Base-by-base conservation (phyloP, 768 basidiomycete genomes). In the Serendipita indica region DNA sequence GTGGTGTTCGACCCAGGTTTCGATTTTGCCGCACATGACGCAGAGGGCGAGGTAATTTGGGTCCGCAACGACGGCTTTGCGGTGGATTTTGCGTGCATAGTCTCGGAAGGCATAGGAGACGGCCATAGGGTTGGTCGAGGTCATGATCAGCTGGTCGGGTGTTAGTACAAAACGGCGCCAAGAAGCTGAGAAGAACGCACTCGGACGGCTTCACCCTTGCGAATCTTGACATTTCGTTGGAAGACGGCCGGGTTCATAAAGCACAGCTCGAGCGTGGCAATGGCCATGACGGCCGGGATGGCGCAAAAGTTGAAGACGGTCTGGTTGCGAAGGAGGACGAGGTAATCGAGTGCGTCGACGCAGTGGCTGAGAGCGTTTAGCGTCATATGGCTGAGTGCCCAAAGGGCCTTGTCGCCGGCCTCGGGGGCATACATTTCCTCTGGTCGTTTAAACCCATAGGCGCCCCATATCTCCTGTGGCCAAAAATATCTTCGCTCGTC, bases 281-380 rank as follows among this genome's bases (percentile, higher is more conserved):
- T 84, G 0, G 94, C 92, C 93, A 98, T 97, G 12, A 84, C 79
- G 16, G 84, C 87, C 3, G 94, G 94, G 60, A 98, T 87, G 0
- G 94, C 90, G 64, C 89, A 91, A 71, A 98, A 97, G 67, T 88
- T 88, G 77, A 98, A 98, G 18, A 96, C 83, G 59, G 78, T 86
- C 72, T 97, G 93, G 71, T 88, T 93, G 69, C 80, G 84, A 66
- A 97, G 73, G 43, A 96, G 70, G 37, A 79, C 75, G 63, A 98
- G 77, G 69, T 97, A 98, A 68, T 98, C 94, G 66, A 99, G 73
- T 16, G 87, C 76, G 67, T 94, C 91, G 32, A 79, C 79, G 3
- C 85, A 75, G 64, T 99, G 94, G 30, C 87, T 70, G 35, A 97
- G 73, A 16, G 86, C 89, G 67, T 97, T 89, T 16, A 94, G 71